Conservation (phyloP, 805 yeast species). For the Candida coquimbonensis region DNA sequence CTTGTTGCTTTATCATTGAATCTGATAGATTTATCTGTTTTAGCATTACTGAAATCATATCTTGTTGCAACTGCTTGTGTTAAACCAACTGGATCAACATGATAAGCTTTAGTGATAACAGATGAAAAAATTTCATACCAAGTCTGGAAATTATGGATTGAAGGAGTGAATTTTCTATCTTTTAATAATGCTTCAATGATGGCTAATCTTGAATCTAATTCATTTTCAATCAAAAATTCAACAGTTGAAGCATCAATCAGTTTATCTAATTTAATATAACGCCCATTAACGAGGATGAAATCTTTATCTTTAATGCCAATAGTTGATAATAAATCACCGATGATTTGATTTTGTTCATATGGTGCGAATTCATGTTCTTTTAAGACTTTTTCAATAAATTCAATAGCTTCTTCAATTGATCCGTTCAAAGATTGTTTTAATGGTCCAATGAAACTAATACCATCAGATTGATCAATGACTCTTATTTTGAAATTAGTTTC, state of each 20-base stretch:
- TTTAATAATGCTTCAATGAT: slow-evolving; percentile 22
- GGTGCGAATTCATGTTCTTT: slow-evolving; percentile 10
- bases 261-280: slow-evolving; percentile 34
- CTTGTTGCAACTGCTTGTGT: slow-evolving; percentile 38
- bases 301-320: slow-evolving; percentile 30
- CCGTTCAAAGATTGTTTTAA: slow-evolving; percentile 12
- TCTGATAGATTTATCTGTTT: slow-evolving; percentile 17
- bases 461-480: slow-evolving; percentile 25
- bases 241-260: slow-evolving; percentile 25
- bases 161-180: slow-evolving; percentile 7
- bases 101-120: slow-evolving; percentile 36
- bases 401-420: slow-evolving; percentile 13
- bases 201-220: slow-evolving; percentile 38
- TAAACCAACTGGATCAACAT: slow-evolving; percentile 21
- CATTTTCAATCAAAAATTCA: slow-evolving; percentile 37
- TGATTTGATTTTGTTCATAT: slow-evolving; percentile 1
- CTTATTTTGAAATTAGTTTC: slow-evolving; percentile 32
- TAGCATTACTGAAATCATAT: slow-evolving; percentile 34
- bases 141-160: slow-evolving; percentile 24
- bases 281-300: slow-evolving; percentile 47
- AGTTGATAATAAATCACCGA: slow-evolving; percentile 21
- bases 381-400: slow-evolving; percentile 9
- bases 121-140: slow-evolving; percentile 44
- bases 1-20: slow-evolving; percentile 24
- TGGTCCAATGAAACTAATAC: slow-evolving; percentile 13